Conservation (phyloP, 78 protist genomes). For the Dictyostelium brefeldianum region DNA sequence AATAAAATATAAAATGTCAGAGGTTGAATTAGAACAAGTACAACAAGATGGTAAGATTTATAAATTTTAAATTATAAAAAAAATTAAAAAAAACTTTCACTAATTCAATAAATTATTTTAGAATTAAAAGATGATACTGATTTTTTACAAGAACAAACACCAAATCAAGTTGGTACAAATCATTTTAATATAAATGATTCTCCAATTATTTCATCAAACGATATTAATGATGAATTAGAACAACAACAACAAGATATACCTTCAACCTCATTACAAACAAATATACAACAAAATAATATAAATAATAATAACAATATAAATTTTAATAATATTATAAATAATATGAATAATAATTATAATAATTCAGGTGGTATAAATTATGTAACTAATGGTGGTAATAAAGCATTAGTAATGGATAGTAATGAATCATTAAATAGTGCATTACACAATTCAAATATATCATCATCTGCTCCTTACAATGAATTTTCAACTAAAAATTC, state of each 20-base stretch:
- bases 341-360: conserved; percentile 4
- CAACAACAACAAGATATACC: background rate
- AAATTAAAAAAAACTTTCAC: background rate
- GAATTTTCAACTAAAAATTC: conserved; percentile 64
- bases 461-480: conserved; percentile 41
- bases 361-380: background rate
- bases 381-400: background rate
- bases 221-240: background rate
- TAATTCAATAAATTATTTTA: too few species aligned
- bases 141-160: conserved; percentile 12
- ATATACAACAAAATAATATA: background rate
- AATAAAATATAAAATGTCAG: background rate
- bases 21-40: background rate
- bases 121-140: background rate
- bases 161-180: background rate
- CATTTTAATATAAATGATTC: background rate
- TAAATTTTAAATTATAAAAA: background rate
- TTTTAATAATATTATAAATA: conserved; percentile 23
- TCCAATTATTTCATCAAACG: background rate
- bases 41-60: background rate
- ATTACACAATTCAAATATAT: conserved; percentile 49
- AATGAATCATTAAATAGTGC: conserved; percentile 56
- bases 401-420: conserved; percentile 17
- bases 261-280: background rate
- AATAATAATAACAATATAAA: conserved; percentile 6